phyloP scores from a whole-genome alignment of 78 protist genomes.

The Pirum gemmata region DNA sequence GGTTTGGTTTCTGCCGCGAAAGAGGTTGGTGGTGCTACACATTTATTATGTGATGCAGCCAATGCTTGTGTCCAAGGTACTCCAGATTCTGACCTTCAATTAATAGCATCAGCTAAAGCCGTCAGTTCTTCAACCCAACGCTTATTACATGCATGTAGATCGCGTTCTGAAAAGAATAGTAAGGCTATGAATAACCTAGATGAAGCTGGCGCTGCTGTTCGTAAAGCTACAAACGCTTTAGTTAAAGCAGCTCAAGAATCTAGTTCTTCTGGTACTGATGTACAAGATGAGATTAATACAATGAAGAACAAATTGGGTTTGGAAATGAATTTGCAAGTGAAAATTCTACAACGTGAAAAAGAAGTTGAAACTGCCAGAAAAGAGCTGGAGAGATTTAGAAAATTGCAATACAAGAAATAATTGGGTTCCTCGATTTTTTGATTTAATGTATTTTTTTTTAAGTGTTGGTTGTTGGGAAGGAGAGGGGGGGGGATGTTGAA shows the following conservation, averaged over 20 bases:
- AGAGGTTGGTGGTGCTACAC: constrained; percentile 61
- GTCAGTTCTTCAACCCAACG: constrained; percentile 69
- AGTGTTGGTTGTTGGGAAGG: too few relatives aligned
- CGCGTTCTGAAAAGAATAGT: constrained; percentile 10
- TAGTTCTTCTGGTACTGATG: constrained; percentile 3
- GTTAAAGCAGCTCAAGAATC: constrained; percentile 38
- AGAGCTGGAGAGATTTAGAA: constrained; percentile 13
- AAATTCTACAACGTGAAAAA: constrained; percentile 28
- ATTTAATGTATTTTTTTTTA: too few relatives aligned
- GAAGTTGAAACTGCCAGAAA: constrained; percentile 43
- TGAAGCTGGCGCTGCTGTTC: constrained; percentile 35
- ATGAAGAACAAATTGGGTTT: not conserved
- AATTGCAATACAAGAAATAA: constrained; percentile 30
- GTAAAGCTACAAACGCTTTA: constrained; percentile 36
- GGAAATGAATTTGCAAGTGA: constrained; percentile 43
- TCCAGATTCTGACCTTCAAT: constrained; percentile 48
- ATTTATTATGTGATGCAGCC: constrained; percentile 64
- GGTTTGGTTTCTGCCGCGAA: constrained; percentile 75
- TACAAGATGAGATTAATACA: constrained; percentile 23
- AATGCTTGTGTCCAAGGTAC: constrained; percentile 62
- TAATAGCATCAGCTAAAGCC: constrained; percentile 60
- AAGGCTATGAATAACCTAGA: constrained; percentile 11
- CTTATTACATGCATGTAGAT: constrained; percentile 53
- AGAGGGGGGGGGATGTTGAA: too few relatives aligned
- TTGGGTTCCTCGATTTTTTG: too few relatives aligned